phyloP scores from a whole-genome alignment of 768 basidiomycete genomes.

The Leccinum variicolor region DNA sequence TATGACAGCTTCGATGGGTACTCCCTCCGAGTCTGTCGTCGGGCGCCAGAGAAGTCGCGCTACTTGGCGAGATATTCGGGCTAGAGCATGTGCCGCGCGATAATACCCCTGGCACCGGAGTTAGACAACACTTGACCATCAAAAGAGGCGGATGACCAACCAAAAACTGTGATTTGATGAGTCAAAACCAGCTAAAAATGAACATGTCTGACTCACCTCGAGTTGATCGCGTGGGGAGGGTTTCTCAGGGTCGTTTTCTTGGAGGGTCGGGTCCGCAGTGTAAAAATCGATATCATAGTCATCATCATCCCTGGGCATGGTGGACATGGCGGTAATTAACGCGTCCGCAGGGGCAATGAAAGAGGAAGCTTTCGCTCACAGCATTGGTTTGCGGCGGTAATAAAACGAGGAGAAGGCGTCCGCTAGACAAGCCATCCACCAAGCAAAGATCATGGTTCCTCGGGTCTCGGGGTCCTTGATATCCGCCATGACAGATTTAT shows the following conservation, averaged over 20 bases:
- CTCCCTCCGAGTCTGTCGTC: constrained; percentile 69
- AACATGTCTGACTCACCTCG: constrained; percentile 48
- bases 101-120: constrained; percentile 66
- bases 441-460: constrained; percentile 86
- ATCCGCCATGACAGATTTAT: constrained; percentile 71
- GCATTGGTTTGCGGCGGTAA: constrained; percentile 79
- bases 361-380: constrained; percentile 39
- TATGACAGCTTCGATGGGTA: constrained; percentile 63
- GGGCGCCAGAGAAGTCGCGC: constrained; percentile 81
- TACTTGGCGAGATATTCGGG: constrained; percentile 78
- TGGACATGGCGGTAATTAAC: constrained; percentile 22
- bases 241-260: constrained; percentile 47
- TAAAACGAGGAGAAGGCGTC: constrained; percentile 84
- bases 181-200: neutral
- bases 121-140: constrained; percentile 3
- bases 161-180: constrained; percentile 50
- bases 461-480: constrained; percentile 73
- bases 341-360: constrained; percentile 2
- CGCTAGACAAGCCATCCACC: constrained; percentile 89
- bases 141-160: constrained; percentile 39
- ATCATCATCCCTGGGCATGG: constrained; percentile 60
- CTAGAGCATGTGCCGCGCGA: constrained; percentile 77
- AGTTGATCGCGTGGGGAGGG: constrained; percentile 76
- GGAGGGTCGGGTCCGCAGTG: constrained; percentile 58
- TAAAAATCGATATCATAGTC: constrained; percentile 91